phyloP scores from a whole-genome alignment of 345 rosid genomes.

The Eucalyptus shirleyi region DNA sequence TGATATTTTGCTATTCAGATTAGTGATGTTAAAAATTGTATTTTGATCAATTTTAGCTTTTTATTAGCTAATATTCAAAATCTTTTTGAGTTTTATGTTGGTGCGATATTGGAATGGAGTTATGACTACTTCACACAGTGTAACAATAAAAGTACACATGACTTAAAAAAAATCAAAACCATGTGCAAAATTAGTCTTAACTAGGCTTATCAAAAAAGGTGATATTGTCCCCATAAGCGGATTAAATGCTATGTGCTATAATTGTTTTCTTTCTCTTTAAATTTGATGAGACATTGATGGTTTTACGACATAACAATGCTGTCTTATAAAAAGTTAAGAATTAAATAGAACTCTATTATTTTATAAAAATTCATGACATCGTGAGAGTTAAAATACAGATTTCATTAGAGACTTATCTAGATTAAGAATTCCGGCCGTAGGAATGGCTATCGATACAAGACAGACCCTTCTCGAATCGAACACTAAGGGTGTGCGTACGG shows the following conservation, averaged over 20 bases:
- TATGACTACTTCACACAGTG: neutral
- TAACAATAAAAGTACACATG: neutral
- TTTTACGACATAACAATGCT: rapidly evolving
- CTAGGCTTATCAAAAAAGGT: neutral
- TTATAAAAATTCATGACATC: neutral
- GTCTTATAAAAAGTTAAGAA: rapidly evolving
- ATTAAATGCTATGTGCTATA: neutral
- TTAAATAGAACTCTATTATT: rapidly evolving
- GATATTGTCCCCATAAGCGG: neutral
- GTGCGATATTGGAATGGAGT: neutral
- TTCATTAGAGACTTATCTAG: neutral
- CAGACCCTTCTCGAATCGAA: neutral
- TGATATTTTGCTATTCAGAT: neutral
- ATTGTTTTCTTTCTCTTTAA: neutral
- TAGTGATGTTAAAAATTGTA: neutral
- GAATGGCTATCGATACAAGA: neutral
- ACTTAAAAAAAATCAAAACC: neutral
- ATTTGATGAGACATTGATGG: neutral
- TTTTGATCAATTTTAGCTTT: neutral
- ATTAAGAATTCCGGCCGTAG: neutral
- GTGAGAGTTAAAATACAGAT: neutral
- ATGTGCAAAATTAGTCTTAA: neutral
- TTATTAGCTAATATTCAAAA: neutral
- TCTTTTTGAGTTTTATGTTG: neutral
- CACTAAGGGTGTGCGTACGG: neutral